Percentiles rank a stretch among this genome's conserved stretches.
These are phyloP conservation scores for Phyllosticta paracitricarpa DNA, from an alignment of 2,329 filamentous ascomycete species.

Conservation along the genomic window DNA sequence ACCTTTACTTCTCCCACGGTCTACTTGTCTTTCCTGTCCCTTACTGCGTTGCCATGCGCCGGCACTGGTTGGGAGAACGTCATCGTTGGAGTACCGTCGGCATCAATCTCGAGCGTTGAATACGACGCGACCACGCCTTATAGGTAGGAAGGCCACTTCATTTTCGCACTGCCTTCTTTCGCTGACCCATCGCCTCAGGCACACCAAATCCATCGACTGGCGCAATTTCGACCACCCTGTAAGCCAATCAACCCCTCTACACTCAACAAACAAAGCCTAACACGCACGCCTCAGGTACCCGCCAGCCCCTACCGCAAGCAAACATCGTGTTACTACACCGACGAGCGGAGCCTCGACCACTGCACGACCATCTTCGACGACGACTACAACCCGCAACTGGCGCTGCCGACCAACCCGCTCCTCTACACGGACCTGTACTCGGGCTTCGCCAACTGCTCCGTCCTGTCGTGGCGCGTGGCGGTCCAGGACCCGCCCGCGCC, in stretches of 20 bases:
- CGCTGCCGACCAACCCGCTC: conserved; percentile 1
- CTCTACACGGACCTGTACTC: conserved; percentile 2
- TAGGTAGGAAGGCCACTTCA: background rate
- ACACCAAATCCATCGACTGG: conserved; percentile 2
- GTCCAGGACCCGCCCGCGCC: conserved; percentile 5
- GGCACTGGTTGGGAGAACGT: background rate
- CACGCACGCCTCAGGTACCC: background rate
- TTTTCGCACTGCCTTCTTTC: background rate
- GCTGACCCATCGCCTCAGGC: background rate
- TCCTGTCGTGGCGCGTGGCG: conserved; percentile 1
- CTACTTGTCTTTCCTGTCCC: background rate
- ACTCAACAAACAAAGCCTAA: background rate
- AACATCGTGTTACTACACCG: conserved; percentile 1
- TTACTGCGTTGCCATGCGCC: conserved; percentile 1
- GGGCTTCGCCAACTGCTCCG: conserved; percentile 1
- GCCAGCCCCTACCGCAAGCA: background rate
- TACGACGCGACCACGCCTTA: background rate
- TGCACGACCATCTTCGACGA: conserved; percentile 4
- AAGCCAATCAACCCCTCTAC: background rate
- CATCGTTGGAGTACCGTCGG: background rate
- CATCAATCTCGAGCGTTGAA: background rate
- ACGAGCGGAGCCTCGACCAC: background rate
- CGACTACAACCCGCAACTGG: conserved; percentile 6
- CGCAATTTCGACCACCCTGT: conserved; percentile 3
- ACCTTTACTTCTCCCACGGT: conserved; percentile 4